Evolutionary conservation across 768 basidiomycete genomes (phyloP), one percentile per base, ranked within the genome.

Genomic region (Mycena pura): DNA sequence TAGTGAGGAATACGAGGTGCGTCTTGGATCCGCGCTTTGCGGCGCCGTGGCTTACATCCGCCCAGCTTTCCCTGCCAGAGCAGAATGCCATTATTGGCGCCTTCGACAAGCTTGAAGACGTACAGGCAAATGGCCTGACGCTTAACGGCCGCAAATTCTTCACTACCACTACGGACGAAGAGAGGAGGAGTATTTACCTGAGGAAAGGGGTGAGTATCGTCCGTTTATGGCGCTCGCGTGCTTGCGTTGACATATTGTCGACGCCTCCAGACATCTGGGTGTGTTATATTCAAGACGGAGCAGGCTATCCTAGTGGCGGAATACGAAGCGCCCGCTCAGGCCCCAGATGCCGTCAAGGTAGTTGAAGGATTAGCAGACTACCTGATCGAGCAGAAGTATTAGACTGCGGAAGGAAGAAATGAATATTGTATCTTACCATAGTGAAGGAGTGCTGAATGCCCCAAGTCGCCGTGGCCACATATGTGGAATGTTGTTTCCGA

Each of bases 271-370:
- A 5, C 69, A 96, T 94, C 92, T 72, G 95, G 96, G 1, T 85
- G 80, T 34, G 73, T 87, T 63, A 68, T 95, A 59, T 87, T 91
- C 45, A 91, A 91, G 81, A 96, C 93, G 17, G 89, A 83, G 62
- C 90, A 92, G 69, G 93, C 92, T n/a, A 78, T 96, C 56, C 80
- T 98, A 51, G 87, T 97, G 21, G 85, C 86, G 6, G 88, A 89
- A 70, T 98, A 96, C 74, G 60, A 60, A 0, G 77, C 80, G 6
- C 93, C 93, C 0, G 70, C 73, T 38, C 89, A 91, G 71, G 88
- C 86, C 2, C 67, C 77, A 15, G 95, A 96, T 72, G 80, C 84
- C 17, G 89, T 86, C 21, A 69, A 81, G 15, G 64, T 91, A 34
- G 91, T 91, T 38, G 87, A 91, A 73, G 70, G 68, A 6, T 77